Conservation (phyloP, 2,329 filamentous ascomycete genomes). For the Trichoderma lentiforme region DNA sequence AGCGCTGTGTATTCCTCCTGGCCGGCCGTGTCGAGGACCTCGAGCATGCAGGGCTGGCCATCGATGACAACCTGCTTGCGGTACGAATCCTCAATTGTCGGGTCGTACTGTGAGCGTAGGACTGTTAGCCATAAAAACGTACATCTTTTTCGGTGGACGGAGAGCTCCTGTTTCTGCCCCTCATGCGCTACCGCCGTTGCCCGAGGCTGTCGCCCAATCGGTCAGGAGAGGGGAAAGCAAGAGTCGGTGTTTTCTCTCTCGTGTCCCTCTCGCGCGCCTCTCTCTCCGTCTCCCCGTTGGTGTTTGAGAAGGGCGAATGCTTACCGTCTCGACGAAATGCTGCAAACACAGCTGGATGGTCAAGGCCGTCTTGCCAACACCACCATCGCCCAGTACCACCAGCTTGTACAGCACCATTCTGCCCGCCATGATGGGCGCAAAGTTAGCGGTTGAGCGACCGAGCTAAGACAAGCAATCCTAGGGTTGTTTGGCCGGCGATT, state of each 20-base stretch:
- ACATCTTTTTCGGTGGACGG: not conserved
- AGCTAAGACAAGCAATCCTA: slow-evolving; percentile 17
- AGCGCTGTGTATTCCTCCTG: slow-evolving; percentile 98
- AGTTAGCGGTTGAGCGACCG: slow-evolving; percentile 24
- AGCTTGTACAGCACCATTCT: slow-evolving; percentile 96
- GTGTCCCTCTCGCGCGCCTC: not conserved
- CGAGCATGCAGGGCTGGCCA: slow-evolving; percentile 91
- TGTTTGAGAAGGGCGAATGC: slow-evolving; percentile 24
- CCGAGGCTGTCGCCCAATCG: not conserved
- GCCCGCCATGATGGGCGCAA: slow-evolving; percentile 64
- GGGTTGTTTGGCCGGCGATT: slow-evolving; percentile 7
- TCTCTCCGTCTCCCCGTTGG: not conserved
- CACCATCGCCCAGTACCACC: slow-evolving; percentile 91
- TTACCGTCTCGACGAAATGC: slow-evolving; percentile 92
- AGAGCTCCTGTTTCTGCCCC: slow-evolving; percentile 9
- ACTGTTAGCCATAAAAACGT: slow-evolving; percentile 10
- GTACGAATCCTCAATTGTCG: slow-evolving; percentile 85
- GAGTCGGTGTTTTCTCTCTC: not conserved
- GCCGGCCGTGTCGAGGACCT: slow-evolving; percentile 93
- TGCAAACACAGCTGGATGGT: slow-evolving; percentile 97
- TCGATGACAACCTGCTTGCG: slow-evolving; percentile 92
- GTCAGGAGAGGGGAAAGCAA: slow-evolving; percentile 10
- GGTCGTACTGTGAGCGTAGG: slow-evolving; percentile 62
- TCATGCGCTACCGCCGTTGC: slow-evolving; percentile 5
- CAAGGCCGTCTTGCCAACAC: slow-evolving; percentile 89